Evolutionary conservation across 2,329 filamentous ascomycete genomes (phyloP).

Genomic region (Talaromyces sp.): DNA sequence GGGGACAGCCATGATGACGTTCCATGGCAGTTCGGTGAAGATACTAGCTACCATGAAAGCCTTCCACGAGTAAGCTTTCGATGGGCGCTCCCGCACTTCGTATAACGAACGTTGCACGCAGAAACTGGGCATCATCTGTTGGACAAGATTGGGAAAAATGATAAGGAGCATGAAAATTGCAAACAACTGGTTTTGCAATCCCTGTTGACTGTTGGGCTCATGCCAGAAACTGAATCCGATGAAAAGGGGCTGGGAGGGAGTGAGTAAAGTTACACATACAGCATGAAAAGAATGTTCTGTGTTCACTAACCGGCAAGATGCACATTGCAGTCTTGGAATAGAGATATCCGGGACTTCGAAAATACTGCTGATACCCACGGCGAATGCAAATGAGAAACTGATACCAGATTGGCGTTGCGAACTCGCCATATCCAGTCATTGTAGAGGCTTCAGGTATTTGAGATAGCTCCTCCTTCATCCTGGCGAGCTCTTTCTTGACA

Average conservation of each 20-base stretch:
- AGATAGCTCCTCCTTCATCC: constrained; percentile 30
- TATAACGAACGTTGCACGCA: constrained; percentile 61
- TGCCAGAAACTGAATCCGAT: constrained; percentile 81
- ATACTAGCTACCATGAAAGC: constrained; percentile 72
- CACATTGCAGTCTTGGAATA: constrained; percentile 77
- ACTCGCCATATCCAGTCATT: constrained; percentile 68
- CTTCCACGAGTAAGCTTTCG: constrained; percentile 74
- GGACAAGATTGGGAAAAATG: constrained; percentile 66
- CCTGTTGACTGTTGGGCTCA: constrained; percentile 72
- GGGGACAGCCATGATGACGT: constrained; percentile 63
- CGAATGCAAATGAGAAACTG: constrained; percentile 69
- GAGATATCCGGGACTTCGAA: constrained; percentile 84
- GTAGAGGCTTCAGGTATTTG: constrained; percentile 34
- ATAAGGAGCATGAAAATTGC: constrained; percentile 83
- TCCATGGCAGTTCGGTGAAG: constrained; percentile 70
- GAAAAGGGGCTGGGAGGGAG: constrained; percentile 61
- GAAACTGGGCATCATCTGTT: constrained; percentile 63
- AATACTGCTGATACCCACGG: constrained; percentile 86
- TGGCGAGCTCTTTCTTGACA: constrained; percentile 52
- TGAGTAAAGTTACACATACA: neutral
- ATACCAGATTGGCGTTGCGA: constrained; percentile 70
- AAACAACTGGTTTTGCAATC: constrained; percentile 89
- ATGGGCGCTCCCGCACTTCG: constrained; percentile 63
- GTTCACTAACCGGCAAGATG: constrained; percentile 61
- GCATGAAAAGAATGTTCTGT: neutral